These are phyloP conservation scores for Candida coquimbonensis DNA, from an alignment of 805 yeast species.

Conservation along the genomic window DNA sequence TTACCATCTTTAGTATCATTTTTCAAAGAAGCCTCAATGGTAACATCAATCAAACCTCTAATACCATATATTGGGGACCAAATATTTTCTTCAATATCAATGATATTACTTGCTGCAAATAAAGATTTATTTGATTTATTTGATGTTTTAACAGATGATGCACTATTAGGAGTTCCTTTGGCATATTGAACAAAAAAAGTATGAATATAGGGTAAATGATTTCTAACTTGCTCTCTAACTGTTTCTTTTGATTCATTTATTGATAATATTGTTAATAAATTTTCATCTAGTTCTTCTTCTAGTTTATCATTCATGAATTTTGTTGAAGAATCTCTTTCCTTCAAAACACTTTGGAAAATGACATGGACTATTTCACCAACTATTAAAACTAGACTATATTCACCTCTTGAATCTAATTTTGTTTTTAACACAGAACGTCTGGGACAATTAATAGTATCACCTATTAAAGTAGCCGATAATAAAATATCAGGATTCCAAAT, in stretches of 20 bases:
- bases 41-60: slow-evolving; percentile 85
- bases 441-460: slow-evolving; percentile 68
- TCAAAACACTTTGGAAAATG: slow-evolving; percentile 48
- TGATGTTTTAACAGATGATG: slow-evolving; percentile 18
- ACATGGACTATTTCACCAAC: slow-evolving; percentile 83
- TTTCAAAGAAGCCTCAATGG: slow-evolving; percentile 53
- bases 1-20: slow-evolving; percentile 31
- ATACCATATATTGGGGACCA: slow-evolving; percentile 90
- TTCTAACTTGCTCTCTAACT: slow-evolving; percentile 35
- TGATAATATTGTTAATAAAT: slow-evolving; percentile 45
- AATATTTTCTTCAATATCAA: slow-evolving; percentile 85
- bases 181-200: slow-evolving; percentile 47
- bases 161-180: slow-evolving; percentile 22
- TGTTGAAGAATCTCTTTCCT: slow-evolving; percentile 25
- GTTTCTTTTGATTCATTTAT: slow-evolving; percentile 43
- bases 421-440: slow-evolving; percentile 60
- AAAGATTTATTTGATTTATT: slow-evolving; percentile 29
- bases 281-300: slow-evolving; percentile 35
- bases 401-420: slow-evolving; percentile 56
- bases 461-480: slow-evolving; percentile 73
- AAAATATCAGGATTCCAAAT: slow-evolving; percentile 81
- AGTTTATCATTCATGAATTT: slow-evolving; percentile 25
- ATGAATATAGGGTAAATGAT: slow-evolving; percentile 45
- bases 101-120: slow-evolving; percentile 52
- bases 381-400: slow-evolving; percentile 53